phyloP scores from a whole-genome alignment of 257 asterid species.

The Echites panduratus region DNA sequence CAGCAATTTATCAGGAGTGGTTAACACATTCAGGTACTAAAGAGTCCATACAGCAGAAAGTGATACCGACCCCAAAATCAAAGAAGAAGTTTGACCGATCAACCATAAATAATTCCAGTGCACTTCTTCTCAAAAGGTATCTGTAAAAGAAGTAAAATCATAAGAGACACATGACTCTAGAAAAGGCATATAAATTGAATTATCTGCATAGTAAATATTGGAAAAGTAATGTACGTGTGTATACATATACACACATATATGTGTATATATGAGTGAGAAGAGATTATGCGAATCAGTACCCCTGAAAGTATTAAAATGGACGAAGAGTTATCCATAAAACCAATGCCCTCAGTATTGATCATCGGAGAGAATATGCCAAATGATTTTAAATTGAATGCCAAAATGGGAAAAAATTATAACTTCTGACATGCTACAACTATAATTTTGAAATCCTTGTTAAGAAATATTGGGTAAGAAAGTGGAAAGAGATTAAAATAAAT shows the following conservation, averaged over 20 bases:
- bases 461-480: background rate
- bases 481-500: background rate
- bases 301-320: background rate
- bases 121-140: constrained; percentile 97
- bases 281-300: background rate
- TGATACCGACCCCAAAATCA: constrained; percentile 80
- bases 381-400: background rate
- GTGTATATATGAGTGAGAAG: background rate
- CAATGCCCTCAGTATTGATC: background rate
- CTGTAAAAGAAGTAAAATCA: constrained; percentile 39
- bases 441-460: background rate
- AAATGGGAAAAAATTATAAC: background rate
- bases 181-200: background rate
- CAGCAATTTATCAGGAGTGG: constrained; percentile 19
- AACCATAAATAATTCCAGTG: constrained; percentile 90
- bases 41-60: constrained; percentile 13
- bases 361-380: background rate
- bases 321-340: background rate
- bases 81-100: constrained; percentile 95
- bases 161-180: background rate
- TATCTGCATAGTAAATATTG: background rate
- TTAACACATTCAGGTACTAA: constrained; percentile 7
- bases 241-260: background rate
- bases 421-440: background rate
- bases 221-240: background rate